phyloP scores from a whole-genome alignment of 352 stramenopile genomes.

The Pythium brassicae region DNA sequence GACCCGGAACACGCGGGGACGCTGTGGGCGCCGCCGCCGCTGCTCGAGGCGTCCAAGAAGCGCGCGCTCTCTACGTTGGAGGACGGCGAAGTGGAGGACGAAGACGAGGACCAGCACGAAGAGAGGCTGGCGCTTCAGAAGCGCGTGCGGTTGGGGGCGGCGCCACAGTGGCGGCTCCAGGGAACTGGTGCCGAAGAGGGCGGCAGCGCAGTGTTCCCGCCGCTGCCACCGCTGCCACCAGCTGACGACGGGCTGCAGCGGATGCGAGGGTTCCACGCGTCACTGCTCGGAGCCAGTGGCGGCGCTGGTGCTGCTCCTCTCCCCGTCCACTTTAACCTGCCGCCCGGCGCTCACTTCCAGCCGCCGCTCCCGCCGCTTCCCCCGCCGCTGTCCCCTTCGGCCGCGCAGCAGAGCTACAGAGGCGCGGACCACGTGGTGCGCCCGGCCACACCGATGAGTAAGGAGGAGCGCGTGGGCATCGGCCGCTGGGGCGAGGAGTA shows the following conservation, averaged over 20 bases:
- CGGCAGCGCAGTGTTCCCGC: not conserved
- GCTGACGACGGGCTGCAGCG: no score
- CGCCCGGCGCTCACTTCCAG: slow-evolving; percentile 2
- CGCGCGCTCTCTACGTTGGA: slow-evolving; percentile 27
- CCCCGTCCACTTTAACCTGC: no score
- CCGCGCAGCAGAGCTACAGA: not conserved
- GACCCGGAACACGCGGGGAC: slow-evolving; percentile 21
- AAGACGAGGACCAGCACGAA: slow-evolving; percentile 4
- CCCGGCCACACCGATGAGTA: slow-evolving; percentile 56
- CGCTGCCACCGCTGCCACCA: not conserved
- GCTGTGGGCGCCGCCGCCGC: slow-evolving; percentile 25
- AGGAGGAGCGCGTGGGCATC: slow-evolving; percentile 71
- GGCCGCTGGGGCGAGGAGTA: slow-evolving; percentile 83
- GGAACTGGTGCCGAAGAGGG: no score
- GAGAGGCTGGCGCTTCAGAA: not conserved
- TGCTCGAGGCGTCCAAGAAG: not conserved
- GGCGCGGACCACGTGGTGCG: slow-evolving; percentile 10
- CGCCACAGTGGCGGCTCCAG: not conserved
- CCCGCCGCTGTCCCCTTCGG: not conserved
- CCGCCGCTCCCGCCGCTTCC: slow-evolving; percentile 2
- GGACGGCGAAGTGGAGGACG: slow-evolving; percentile 48
- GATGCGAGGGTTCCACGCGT: no score
- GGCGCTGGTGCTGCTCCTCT: no score
- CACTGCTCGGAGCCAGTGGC: no score
- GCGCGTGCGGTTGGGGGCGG: not conserved